phyloP scores from a whole-genome alignment of 1,284 basidiomycete genomes.

The Xerocomus tenax region DNA sequence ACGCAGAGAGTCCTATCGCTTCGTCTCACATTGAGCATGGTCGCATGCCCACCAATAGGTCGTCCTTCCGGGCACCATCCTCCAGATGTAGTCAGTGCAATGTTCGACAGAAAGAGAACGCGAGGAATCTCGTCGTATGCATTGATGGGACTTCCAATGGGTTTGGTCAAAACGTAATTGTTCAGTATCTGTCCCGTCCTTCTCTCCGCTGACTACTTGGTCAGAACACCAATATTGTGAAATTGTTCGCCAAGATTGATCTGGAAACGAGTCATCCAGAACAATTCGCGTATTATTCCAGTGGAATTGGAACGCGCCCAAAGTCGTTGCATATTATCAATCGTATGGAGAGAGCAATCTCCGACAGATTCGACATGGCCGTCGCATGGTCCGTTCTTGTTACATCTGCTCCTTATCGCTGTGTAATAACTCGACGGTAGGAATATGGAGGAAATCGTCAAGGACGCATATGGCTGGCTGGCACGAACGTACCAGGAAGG shows the following conservation, averaged over 20 bases:
- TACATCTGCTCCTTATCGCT: background rate
- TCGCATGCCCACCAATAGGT: background rate
- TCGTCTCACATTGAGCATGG: background rate
- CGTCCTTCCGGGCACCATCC: background rate
- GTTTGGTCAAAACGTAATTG: slow-evolving; percentile 23
- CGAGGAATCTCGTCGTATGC: slow-evolving; percentile 26
- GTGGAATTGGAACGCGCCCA: slow-evolving; percentile 34
- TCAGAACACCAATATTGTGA: slow-evolving; percentile 34
- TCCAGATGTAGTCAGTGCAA: slow-evolving; percentile 8
- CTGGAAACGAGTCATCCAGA: slow-evolving; percentile 10
- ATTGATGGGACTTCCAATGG: slow-evolving; percentile 27
- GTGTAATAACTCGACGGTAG: background rate
- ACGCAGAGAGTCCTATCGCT: background rate
- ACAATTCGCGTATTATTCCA: slow-evolving; percentile 32
- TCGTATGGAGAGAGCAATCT: slow-evolving; percentile 16
- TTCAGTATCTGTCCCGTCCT: background rate
- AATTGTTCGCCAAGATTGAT: slow-evolving; percentile 28
- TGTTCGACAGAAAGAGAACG: slow-evolving; percentile 1
- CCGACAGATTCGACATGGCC: slow-evolving; percentile 25
- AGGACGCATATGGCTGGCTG: slow-evolving; percentile 37
- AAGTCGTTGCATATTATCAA: slow-evolving; percentile 17
- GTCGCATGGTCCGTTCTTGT: slow-evolving; percentile 21
- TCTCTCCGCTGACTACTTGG: slow-evolving; percentile 5
- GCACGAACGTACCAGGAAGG: slow-evolving; percentile 32
- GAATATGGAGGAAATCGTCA: slow-evolving; percentile 27